Base-by-base conservation (phyloP, 1,284 basidiomycete genomes). In the Heterobasidion irregulare region DNA sequence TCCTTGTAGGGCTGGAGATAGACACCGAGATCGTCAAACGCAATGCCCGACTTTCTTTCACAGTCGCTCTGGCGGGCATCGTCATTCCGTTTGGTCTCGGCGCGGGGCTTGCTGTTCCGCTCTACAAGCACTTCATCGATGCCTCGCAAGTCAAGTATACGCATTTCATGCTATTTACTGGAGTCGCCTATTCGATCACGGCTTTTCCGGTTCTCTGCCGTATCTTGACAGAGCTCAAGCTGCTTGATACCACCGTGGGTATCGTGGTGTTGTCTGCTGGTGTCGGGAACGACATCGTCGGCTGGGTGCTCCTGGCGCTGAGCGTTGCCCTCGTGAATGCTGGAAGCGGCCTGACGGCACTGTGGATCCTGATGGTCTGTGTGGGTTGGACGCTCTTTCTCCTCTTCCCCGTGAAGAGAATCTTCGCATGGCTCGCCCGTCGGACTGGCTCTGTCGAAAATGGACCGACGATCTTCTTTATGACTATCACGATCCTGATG, bases 181-280 rank as follows among this genome's bases (percentile, higher is more conserved):
- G 93, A 50, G 92, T 96, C 15, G 87, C 94, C 0, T 93, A 86
- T 72, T 87, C 89, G 2, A 98, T 98, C 69, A 98, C 94, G 0
- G 94, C 94, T 0, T 96, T 96, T 68, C 91, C 89, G 0, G 95
- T 99, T 4, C 79, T 98, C 4, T 98, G 95, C 68, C 87, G 96
- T 51, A 92, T 94, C 61, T 74, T 94, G 51, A 86, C 87, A 0
- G 85, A 87, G 64, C 75, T 89, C 36, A 86, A 88, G 70, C 77
- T 99, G 1, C 79, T 98, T 55, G 90, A 96, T 59, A 97, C 94
- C 7, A 90, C 86, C 0, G 94, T 99, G 47, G 97, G 96, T 8
- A 86, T 96, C 55, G 87, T 97, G 34, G 93, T 92, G 4, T 82
- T 99, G 4, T 91, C 91, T 1, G 96, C 96, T 0, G 94, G 96